Evolutionary conservation across 192 early-diverging fungal genomes (phyloP).

Genomic region (Coemansia sp.): DNA sequence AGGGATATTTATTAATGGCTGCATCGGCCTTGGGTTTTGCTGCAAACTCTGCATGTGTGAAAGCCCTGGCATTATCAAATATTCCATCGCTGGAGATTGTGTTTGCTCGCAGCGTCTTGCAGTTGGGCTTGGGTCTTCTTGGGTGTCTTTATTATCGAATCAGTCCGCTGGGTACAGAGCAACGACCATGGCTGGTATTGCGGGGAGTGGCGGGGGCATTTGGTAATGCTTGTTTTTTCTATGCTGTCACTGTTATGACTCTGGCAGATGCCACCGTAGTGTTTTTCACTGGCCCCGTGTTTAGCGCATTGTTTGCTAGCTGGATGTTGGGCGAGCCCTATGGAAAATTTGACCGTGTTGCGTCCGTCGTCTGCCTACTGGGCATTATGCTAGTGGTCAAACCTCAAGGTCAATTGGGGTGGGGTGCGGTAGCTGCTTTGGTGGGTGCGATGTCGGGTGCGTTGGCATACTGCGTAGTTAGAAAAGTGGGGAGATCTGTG

Average conservation of each 20-base stretch:
- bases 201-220: conserved; percentile 69
- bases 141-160: conserved; percentile 59
- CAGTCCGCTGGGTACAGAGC: conserved; percentile 60
- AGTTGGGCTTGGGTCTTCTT: conserved; percentile 62
- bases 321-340: conserved; percentile 69
- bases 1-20: conserved; percentile 62
- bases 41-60: conserved; percentile 75
- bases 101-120: conserved; percentile 71
- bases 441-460: conserved; percentile 65
- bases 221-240: conserved; percentile 74
- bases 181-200: conserved; percentile 64
- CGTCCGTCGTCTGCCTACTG: conserved; percentile 61
- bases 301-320: conserved; percentile 72
- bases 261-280: conserved; percentile 78
- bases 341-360: conserved; percentile 60
- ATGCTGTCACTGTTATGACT: conserved; percentile 67
- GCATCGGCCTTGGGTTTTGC: conserved; percentile 74
- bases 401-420: conserved; percentile 36
- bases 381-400: conserved; percentile 70
- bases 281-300: conserved; percentile 79
- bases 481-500: conserved; percentile 70
- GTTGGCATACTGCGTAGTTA: conserved; percentile 71
- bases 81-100: conserved; percentile 76
- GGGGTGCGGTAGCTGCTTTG: conserved; percentile 59
- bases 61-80: conserved; percentile 58